These are phyloP conservation scores for Xylaria sp. DNA, from an alignment of 2,329 filamentous ascomycete genomes.

Conservation along the genomic window DNA sequence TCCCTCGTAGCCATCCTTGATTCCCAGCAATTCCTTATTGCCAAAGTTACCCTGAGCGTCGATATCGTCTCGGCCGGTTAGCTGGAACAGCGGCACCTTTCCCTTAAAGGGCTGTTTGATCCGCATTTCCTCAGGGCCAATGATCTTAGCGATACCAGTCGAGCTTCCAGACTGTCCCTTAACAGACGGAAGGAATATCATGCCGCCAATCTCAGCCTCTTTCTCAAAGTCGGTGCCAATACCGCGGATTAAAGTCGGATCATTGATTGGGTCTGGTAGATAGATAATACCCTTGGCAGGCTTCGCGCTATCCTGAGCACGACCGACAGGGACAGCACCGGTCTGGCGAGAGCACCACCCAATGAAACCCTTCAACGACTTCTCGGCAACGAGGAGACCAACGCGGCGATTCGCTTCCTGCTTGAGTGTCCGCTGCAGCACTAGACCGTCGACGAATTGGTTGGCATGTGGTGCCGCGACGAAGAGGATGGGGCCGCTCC, in stretches of 20 bases:
- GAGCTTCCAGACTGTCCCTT: slow-evolving; percentile 73
- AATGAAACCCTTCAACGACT: slow-evolving; percentile 91
- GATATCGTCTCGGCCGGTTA: slow-evolving; percentile 74
- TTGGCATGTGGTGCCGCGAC: slow-evolving; percentile 97
- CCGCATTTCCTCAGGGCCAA: slow-evolving; percentile 72
- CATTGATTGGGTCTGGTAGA: slow-evolving; percentile 78
- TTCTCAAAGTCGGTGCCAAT: slow-evolving; percentile 77
- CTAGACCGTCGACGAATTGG: slow-evolving; percentile 90
- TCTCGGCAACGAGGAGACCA: slow-evolving; percentile 89
- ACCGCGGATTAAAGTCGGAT: slow-evolving; percentile 75
- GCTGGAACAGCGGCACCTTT: slow-evolving; percentile 66
- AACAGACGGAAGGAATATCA: slow-evolving; percentile 79
- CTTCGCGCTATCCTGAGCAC: slow-evolving; percentile 84
- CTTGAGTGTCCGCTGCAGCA: slow-evolving; percentile 85
- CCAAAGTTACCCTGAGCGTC: slow-evolving; percentile 60
- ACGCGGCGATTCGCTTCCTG: slow-evolving; percentile 83
- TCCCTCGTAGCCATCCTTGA: slow-evolving; percentile 62
- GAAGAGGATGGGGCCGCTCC: slow-evolving; percentile 83
- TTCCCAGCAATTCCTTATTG: slow-evolving; percentile 48
- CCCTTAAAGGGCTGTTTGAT: slow-evolving; percentile 85
- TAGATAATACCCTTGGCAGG: slow-evolving; percentile 75
- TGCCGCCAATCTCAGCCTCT: slow-evolving; percentile 70
- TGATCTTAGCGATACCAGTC: slow-evolving; percentile 76
- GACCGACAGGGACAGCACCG: slow-evolving; percentile 86
- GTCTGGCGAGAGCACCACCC: slow-evolving; percentile 79